phyloP scores from a whole-genome alignment of 75 land plant species.

The Pseudotsuga menziesii region DNA sequence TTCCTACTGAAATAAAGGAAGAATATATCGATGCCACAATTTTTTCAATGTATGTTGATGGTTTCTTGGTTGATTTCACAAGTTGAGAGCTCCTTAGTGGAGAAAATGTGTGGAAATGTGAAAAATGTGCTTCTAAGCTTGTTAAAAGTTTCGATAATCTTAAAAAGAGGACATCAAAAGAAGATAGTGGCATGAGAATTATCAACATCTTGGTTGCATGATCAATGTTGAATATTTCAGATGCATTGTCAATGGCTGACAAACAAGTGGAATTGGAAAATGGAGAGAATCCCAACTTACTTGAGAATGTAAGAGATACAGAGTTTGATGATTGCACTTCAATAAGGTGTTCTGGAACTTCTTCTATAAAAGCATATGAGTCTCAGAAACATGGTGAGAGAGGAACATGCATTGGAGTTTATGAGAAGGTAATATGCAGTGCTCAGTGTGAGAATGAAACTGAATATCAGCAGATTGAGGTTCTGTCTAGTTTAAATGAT shows the following conservation, averaged over 20 bases:
- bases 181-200: neutral
- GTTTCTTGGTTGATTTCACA: constrained; percentile 68
- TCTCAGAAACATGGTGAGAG: neutral
- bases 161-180: neutral
- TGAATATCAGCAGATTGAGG: neutral
- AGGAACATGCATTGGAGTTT: neutral
- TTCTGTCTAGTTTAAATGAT: neutral
- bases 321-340: neutral
- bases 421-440: neutral
- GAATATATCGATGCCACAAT: constrained; percentile 52
- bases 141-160: neutral
- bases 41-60: constrained; percentile 62
- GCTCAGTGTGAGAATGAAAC: neutral
- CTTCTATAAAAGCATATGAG: constrained; percentile 2
- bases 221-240: neutral
- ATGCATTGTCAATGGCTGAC: neutral
- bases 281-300: neutral
- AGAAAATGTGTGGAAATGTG: constrained; percentile 93
- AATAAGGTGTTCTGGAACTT: neutral
- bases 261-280: neutral
- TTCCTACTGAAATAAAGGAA: constrained; percentile 46
- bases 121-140: constrained; percentile 43
- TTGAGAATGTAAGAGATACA: neutral
- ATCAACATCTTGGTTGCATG: neutral
- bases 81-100: constrained; percentile 73